Percentiles rank a stretch among this genome's conserved stretches.
These are phyloP conservation scores for Yamadazyma diospyri DNA, from an alignment of 1,139 yeast species.

Conservation along the genomic window DNA sequence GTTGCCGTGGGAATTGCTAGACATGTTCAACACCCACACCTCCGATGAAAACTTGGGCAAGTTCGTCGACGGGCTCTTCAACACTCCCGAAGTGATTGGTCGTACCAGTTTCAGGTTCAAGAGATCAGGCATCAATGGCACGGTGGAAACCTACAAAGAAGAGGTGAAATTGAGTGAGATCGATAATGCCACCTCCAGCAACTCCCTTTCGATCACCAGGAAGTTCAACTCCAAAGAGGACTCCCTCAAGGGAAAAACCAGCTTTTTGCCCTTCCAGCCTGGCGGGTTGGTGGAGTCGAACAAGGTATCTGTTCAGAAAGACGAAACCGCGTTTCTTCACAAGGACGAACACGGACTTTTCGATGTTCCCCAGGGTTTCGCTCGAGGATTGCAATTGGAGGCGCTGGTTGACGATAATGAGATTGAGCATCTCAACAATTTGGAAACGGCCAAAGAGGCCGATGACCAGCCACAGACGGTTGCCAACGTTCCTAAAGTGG, in stretches of 20 bases:
- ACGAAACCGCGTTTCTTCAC: slow-evolving; percentile 48
- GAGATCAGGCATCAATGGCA: slow-evolving; percentile 74
- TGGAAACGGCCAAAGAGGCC: slow-evolving; percentile 13
- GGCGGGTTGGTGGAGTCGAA: slow-evolving; percentile 65
- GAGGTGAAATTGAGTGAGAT: slow-evolving; percentile 50
- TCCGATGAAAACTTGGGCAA: slow-evolving; percentile 24
- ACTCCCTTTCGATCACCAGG: slow-evolving; percentile 71
- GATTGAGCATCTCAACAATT: slow-evolving; percentile 16
- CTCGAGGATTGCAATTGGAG: slow-evolving; percentile 56
- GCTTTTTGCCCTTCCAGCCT: slow-evolving; percentile 86
- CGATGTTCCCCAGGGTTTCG: slow-evolving; percentile 79
- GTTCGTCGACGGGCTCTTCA: slow-evolving; percentile 41
- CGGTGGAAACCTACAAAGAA: slow-evolving; percentile 61
- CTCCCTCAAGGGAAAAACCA: slow-evolving; percentile 65
- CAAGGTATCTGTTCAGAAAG: slow-evolving; percentile 19
- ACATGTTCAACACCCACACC: slow-evolving; percentile 48
- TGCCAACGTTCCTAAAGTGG: slow-evolving; percentile 1
- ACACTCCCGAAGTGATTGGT: slow-evolving; percentile 49
- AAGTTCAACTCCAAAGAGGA: slow-evolving; percentile 61
- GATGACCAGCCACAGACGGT: slow-evolving; percentile 18
- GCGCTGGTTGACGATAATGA: slow-evolving; percentile 6
- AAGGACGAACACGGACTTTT: slow-evolving; percentile 72
- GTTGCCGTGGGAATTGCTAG: slow-evolving; percentile 58
- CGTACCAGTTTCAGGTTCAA: slow-evolving; percentile 60
- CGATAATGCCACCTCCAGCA: slow-evolving; percentile 54